These are phyloP conservation scores for Onygenales sp. DNA, from an alignment of 2,329 filamentous ascomycete species.

Conservation along the genomic window DNA sequence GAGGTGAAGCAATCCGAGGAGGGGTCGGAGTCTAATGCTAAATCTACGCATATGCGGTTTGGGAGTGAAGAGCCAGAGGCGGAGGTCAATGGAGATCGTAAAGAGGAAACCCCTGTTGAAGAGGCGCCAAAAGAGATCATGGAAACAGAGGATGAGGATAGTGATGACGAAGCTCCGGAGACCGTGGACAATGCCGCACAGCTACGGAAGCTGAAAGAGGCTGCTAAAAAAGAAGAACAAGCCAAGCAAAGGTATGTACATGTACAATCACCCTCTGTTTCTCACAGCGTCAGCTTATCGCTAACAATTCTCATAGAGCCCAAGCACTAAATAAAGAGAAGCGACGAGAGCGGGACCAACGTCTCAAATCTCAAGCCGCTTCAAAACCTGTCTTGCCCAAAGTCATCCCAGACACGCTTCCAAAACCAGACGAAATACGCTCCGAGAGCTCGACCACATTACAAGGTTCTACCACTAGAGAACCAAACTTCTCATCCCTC, in stretches of 20 bases:
- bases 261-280: slow-evolving; percentile 6
- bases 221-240: slow-evolving; percentile 29
- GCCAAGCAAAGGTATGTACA: slow-evolving; percentile 26
- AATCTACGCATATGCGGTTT: slow-evolving; percentile 27
- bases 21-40: slow-evolving; percentile 10
- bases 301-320: not conserved
- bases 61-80: slow-evolving; percentile 31
- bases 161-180: slow-evolving; percentile 35
- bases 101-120: slow-evolving; percentile 14
- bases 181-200: slow-evolving; percentile 31
- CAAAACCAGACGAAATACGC: slow-evolving; percentile 23
- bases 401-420: not conserved
- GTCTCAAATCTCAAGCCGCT: slow-evolving; percentile 27
- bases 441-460: slow-evolving; percentile 34
- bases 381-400: not conserved
- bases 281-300: not conserved
- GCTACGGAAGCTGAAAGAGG: slow-evolving; percentile 26
- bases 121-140: slow-evolving; percentile 5
- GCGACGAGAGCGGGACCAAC: slow-evolving; percentile 30
- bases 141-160: slow-evolving; percentile 18
- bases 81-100: slow-evolving; percentile 12
- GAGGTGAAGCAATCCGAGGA: not conserved
- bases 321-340: slow-evolving; percentile 31
- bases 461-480: slow-evolving; percentile 25
- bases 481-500: slow-evolving; percentile 13